Percentiles rank a stretch among this genome's conserved stretches.
phyloP scores from a whole-genome alignment of 2,329 filamentous ascomycete species.

The Arthroderma sp. region DNA sequence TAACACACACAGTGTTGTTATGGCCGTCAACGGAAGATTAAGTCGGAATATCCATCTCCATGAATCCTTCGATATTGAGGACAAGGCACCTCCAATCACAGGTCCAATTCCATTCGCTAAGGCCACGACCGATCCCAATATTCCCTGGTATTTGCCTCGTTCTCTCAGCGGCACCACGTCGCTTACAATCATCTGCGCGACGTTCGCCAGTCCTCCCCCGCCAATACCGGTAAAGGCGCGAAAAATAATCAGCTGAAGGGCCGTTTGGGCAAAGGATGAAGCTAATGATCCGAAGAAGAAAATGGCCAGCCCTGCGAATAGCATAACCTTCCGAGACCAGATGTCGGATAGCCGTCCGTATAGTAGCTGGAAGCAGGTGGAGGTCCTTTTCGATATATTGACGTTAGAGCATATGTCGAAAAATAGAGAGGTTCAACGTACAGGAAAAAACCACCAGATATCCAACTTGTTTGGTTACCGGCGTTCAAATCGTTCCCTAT shows the following conservation, averaged over 20 bases:
- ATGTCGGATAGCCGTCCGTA: conserved; percentile 52
- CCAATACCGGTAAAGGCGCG: conserved; percentile 49
- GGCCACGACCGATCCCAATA: conserved; percentile 40
- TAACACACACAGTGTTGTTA: conserved; percentile 38
- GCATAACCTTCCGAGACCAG: conserved; percentile 47
- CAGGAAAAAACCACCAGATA: conserved; percentile 47
- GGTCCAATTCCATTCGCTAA: conserved; percentile 45
- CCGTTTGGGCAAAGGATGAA: conserved; percentile 45
- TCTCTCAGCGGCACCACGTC: conserved; percentile 49
- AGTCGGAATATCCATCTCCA: conserved; percentile 44
- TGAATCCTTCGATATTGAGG: conserved; percentile 28
- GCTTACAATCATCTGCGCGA: conserved; percentile 51
- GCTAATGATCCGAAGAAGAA: conserved; percentile 47
- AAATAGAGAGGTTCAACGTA: conserved; percentile 24
- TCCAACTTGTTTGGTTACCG: conserved; percentile 43
- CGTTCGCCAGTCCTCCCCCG: conserved; percentile 47
- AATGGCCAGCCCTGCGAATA: conserved; percentile 34
- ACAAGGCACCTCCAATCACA: conserved; percentile 42
- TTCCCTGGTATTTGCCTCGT: conserved; percentile 50
- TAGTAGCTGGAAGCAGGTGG: conserved; percentile 28
- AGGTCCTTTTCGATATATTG: background rate
- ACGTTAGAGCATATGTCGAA: background rate
- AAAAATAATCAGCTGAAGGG: conserved; percentile 48
- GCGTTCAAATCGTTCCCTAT: conserved; percentile 42
- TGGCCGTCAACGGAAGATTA: conserved; percentile 41